These are phyloP conservation scores for Mucor circinelloides DNA, from an alignment of 371 early-diverging fungal species.

Conservation along the genomic window DNA sequence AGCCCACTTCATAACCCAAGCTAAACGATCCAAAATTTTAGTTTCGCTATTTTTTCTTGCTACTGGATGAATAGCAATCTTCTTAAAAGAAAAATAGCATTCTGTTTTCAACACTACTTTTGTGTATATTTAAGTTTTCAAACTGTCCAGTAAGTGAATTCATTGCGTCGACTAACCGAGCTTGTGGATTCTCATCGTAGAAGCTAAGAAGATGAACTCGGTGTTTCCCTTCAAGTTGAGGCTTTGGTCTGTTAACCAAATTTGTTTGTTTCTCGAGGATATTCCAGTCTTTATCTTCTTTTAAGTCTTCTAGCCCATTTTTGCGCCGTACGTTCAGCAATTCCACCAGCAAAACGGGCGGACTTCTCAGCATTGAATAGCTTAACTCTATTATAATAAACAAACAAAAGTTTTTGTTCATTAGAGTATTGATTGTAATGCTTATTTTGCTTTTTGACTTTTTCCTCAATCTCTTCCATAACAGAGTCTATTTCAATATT, in stretches of 20 bases:
- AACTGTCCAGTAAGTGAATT: conserved; percentile 8
- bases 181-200: conserved; percentile 13
- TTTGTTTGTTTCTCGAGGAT: conserved; percentile 17
- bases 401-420: conserved; percentile 18
- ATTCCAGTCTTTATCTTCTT: conserved; percentile 23
- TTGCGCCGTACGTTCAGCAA: conserved; percentile 16
- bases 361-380: conserved; percentile 12
- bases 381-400: conserved; percentile 19
- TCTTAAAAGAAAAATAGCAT: conserved; percentile 21
- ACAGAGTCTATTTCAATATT: conserved; percentile 10
- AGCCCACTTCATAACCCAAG: conserved; percentile 13
- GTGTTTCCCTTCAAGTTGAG: conserved; percentile 18
- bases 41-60: conserved; percentile 16
- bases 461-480: conserved; percentile 16
- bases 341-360: conserved; percentile 12
- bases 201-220: conserved; percentile 17
- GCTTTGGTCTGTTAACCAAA: conserved; percentile 22
- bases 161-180: conserved; percentile 18
- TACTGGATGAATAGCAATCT: conserved; percentile 13
- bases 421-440: conserved; percentile 15
- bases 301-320: conserved; percentile 22
- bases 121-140: too few relatives aligned
- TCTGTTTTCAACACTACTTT: conserved; percentile 19
- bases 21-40: conserved; percentile 4
- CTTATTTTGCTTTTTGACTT: conserved; percentile 13